Base-by-base conservation (phyloP, 1,139 yeast species). In the Debaryomyces sp. region DNA sequence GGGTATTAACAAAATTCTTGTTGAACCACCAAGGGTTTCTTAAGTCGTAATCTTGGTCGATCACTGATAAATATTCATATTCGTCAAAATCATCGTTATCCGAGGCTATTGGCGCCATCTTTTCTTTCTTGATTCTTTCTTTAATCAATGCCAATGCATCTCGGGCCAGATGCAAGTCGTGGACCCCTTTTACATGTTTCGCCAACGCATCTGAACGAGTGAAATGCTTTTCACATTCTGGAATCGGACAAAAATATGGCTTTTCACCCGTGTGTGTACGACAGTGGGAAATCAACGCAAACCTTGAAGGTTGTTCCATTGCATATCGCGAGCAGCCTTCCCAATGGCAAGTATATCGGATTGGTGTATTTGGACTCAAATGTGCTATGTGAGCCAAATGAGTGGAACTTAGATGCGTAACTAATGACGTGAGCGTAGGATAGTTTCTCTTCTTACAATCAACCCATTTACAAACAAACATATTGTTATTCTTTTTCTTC, bases 211-310 rank as follows among this genome's bases (percentile, higher is more conserved):
- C 89, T 1, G 84, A 72, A 49, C 85, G 63, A 0, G 82, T 75
- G 58, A 85, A 85, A 45, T 77, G 77, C 51, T 81, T 77, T 50
- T 78, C 81, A 65, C 94, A 87, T 57, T 85, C 90, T 1, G 90
- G 90, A 12, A 85, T 73, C 0, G 84, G 77, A 60, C 95, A 87
- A 54, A 76, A 81, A 58, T 81, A 84, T 29, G 89, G 89, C 55
- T 78, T 78, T 57, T 84, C 89, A 0, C 87, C 85, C 0, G 89
- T 81, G 60, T 86, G 92, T 2, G 82, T 73, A 45, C 89, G 65
- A 57, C 85, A 71, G 60, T 86, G 92, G 0, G 86, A 74, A 1
- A 83, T 74, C 30, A 86, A 71, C 1, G 86, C 86, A 64, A 81
- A 78, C 49, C 85, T 62, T 6, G 85, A 77, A 4, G 86, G 82